Evolutionary conservation across 345 rosid genomes (phyloP), one percentile per base, ranked within the genome.

Genomic region (Capsella bursapastoris): DNA sequence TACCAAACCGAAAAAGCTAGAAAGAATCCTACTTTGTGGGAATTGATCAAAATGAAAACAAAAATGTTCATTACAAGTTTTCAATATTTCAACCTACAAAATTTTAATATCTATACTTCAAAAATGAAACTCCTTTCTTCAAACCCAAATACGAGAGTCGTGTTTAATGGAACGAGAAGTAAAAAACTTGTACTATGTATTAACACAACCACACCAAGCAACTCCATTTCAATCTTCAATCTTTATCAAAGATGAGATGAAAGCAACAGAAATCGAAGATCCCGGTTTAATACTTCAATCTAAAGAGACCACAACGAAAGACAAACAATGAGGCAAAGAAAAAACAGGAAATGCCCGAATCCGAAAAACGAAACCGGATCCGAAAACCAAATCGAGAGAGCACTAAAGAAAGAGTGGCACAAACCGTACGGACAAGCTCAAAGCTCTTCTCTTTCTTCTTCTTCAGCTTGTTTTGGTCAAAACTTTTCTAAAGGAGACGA

Each of bases 181-280:
- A 37, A 1, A 6, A 6, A 56, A 57, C 59, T 70, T 56, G 11
- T 45, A 18, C 22, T 18, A 22, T 22, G 25, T 22, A 16, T 18
- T 0, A 22, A 41, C 11, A 71, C 49, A 57, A 49, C 13, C 50
- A 57, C 8, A 57, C 8, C 16, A 57, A 76, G 65, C 32, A 37
- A 57, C 61, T 38, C 56, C 66, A 68, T 61, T 67, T 51, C 38
- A 67, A 68, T 68, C 73, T 59, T 69, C 75, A 76, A 55, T 55
- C 58, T 27, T 63, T 47, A 40, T 29, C 16, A 50, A 52, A 60
- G 57, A 44, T 7, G 6, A 52, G 44, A 51, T 59, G 64, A 60
- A 78, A 65, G 75, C 68, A 57, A 41, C 56, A 27, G 34, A 11
- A 57, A 57, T 58, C 40, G 15, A 63, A 70, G 45, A 55, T 56